Evolutionary conservation across 2,329 filamentous ascomycete genomes (phyloP).

Genomic region (Beauveria brongniartii): DNA sequence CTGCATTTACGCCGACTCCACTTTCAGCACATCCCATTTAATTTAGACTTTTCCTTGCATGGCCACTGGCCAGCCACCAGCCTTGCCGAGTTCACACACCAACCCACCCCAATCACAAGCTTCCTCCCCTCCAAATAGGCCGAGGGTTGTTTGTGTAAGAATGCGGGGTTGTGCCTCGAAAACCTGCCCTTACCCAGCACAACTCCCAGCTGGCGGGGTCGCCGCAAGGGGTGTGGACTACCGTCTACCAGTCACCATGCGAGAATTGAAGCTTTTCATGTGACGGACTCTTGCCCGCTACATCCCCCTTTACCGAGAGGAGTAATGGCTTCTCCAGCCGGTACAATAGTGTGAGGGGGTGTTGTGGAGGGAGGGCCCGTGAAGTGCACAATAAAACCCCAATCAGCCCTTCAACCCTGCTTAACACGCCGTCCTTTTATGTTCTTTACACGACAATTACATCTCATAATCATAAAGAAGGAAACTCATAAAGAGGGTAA

Average conservation of each 20-base stretch:
- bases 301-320: not conserved
- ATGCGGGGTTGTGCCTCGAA: conserved; percentile 1
- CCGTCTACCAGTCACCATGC: not conserved
- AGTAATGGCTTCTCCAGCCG: not conserved
- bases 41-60: not conserved
- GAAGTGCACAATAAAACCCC: not conserved
- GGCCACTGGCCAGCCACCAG: not conserved
- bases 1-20: not conserved
- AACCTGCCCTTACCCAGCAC: not conserved
- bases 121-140: not conserved
- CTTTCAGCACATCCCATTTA: not conserved
- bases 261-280: conserved; percentile 5
- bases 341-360: not conserved
- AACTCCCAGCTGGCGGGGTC: not conserved
- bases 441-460: not conserved
- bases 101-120: not conserved
- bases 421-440: not conserved
- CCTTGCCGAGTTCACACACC: not conserved
- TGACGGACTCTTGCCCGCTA: too few relatives aligned
- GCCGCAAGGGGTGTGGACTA: not conserved
- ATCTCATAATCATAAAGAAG: not conserved
- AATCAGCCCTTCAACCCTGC: not conserved
- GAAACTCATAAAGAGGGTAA: not conserved
- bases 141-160: not conserved
- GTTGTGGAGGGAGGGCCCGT: too few relatives aligned